Base-by-base conservation (phyloP, 2,329 filamentous ascomycete species). In the Neopestalotiopsis clavispora region DNA sequence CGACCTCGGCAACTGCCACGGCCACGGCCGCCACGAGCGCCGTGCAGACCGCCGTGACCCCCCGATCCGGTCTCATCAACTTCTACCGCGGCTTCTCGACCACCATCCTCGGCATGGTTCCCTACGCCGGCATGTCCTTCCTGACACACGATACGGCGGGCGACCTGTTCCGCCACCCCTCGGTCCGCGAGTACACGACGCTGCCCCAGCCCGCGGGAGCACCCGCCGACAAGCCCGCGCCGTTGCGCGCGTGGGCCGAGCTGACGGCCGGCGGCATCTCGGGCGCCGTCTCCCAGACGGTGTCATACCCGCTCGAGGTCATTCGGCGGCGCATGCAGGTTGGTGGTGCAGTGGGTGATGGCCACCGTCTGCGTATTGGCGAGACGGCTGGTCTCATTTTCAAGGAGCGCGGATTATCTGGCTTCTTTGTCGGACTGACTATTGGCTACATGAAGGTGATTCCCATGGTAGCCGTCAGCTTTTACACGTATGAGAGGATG, bases 381-480 rank as follows among this genome's bases (percentile, higher is more conserved):
- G 95, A 98, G 82, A 97, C 95, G 1, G 91, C 91, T 3, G 83
- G 82, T 72, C 87, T 90, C 77, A 96, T 99, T 71, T 90, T 90
- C 73, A 83, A 86, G 60, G 94, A 98, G 81, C 87, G 86, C 68
- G 96, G 96, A 0, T 81, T 91, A 69, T 86, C 87, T 65, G 96
- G 96, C 0, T 98, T 97, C 83, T 99, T 94, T 80, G 91, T 98
- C 12, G 96, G 96, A 0, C 82, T 99, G 78, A 94, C 92, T 1
- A 98, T 99, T 80, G 96, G 96, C 7, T 99, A 98, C 80, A 89
- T 94, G 76, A 99, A 99, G 84, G 89, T 98, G 65, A 86, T 98
- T 71, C 96, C 96, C 3, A 92, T 99, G 93, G 90, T 84, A 34
- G 96, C 96, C 13, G 85, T 88, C 67, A 86, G 85, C 73, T 91